Conservation (phyloP, 2,329 filamentous ascomycete species). For the Arthrobotrys pseudoclavata region DNA sequence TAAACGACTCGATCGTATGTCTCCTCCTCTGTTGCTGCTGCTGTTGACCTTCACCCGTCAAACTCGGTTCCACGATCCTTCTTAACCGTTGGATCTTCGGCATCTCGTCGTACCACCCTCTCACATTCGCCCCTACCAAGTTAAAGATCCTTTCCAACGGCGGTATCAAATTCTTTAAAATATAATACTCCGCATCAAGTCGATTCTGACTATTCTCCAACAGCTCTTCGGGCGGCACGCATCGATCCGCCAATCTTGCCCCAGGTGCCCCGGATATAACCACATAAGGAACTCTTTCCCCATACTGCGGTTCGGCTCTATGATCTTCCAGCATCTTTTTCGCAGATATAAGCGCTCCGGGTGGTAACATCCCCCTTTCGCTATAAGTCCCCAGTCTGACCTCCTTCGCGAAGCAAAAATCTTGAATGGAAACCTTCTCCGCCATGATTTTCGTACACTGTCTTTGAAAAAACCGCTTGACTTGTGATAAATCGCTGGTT, state of each 20-base stretch:
- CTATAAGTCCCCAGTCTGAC: constrained; percentile 91
- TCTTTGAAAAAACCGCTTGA: constrained; percentile 89
- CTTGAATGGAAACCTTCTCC: constrained; percentile 87
- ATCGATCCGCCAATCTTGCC: constrained; percentile 86
- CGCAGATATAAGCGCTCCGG: constrained; percentile 89
- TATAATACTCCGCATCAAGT: constrained; percentile 96
- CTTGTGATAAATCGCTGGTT: constrained; percentile 86
- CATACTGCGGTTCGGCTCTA: constrained; percentile 90
- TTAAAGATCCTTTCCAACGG: constrained; percentile 97
- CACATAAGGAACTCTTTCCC: constrained; percentile 94
- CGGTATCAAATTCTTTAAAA: constrained; percentile 93
- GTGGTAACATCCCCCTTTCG: constrained; percentile 81
- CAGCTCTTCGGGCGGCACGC: constrained; percentile 86
- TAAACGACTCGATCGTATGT: constrained; percentile 92
- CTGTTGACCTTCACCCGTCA: constrained; percentile 58
- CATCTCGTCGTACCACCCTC: constrained; percentile 96
- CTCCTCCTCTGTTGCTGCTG: constrained; percentile 66
- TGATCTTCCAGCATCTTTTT: constrained; percentile 88
- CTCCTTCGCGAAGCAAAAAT: constrained; percentile 95
- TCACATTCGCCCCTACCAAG: constrained; percentile 90
- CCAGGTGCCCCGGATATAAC: constrained; percentile 90
- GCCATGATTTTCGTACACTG: constrained; percentile 95
- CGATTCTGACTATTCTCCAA: constrained; percentile 81
- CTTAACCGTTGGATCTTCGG: constrained; percentile 86
- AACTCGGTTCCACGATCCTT: constrained; percentile 69